Base-by-base conservation (phyloP, 371 early-diverging fungal genomes). In the Mucor irregularis region DNA sequence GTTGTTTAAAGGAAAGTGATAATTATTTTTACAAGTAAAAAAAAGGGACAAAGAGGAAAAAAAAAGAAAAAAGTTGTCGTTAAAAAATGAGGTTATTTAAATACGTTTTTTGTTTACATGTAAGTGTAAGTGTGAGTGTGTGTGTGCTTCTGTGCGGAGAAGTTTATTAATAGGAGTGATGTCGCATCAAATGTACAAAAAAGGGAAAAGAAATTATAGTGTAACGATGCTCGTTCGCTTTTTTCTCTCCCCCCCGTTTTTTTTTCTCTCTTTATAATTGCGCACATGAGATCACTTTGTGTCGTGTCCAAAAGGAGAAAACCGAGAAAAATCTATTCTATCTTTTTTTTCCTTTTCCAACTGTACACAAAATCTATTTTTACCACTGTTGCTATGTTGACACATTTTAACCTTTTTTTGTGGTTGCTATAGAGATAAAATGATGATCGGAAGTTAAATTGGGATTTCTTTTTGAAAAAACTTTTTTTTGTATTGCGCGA, bases 151-250 rank as follows among this genome's bases (percentile, higher is more conserved):
- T n/a, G n/a, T n/a, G n/a, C n/a, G n/a, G 19, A 19, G 7, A 49
- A 14, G 19, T 16, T 42, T 52, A 52, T 52, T 52, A 31, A 52
- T 59, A 59, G 60, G 60, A 59, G 60, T 46, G 43, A 42, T 33
- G 43, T 57, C 35, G 50, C 58, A 49, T 48, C 30, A 51, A 38
- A 1, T 19, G 24, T 21, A 40, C 9, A 43, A 26, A 25, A 21
- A 11, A 53, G 45, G n/a, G 17, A 46, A 30, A 8, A 5, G 31
- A n/a, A 19, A 30, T 25, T 35, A n/a, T 10, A 24, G 43, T 5
- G 43, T 21, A 42, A 11, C 11, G 16, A 44, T n/a, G 28, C 14
- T 31, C 5, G 30, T 30, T 46, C 16, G 16, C 31, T 46, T 46
- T 46, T 29, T 46, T n/a, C 10, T 38, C 16, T 38, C 30, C n/a